Base-by-base conservation (phyloP, 352 stramenopile genomes). In the Globisporangium takayamanum region DNA sequence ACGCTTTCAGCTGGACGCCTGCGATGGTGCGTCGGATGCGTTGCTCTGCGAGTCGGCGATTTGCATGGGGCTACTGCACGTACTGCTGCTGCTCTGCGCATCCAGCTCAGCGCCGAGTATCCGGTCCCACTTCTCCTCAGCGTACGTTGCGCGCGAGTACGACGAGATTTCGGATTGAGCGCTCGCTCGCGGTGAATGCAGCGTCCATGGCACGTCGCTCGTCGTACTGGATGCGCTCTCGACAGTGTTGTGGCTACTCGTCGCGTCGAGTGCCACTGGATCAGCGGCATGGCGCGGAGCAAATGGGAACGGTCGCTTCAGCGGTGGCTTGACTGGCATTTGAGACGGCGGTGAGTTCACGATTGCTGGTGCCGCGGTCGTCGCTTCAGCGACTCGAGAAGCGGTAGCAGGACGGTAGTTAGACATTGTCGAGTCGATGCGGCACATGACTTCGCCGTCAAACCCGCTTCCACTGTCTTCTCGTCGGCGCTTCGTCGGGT, bases 71-170 rank as follows among this genome's bases (percentile, higher is more conserved):
- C 53, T 59, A 22, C 47, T 39, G 44, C 45, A 55, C 10, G 36
- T 52, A 20, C 20, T 56, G 36, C 39, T 33, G 16, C 49, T 61
- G 22, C 51, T 60, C 10, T 48, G 46, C 14, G 57, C 53, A 30
- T 72, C 67, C 16, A 81, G 57, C 49, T 86, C 68, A 11, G 46
- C 56, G 22, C 63, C 72, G 30, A 90, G 67, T 51, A 90, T 90
- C 28, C 71, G 72, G 63, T 90, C 80, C 80, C 80, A 90, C 60
- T 90, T 90, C 50, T 87, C 78, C 67, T 90, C 80, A 3, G 69
- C 76, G 33, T 48, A 74, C 0, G 56, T 73, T 6, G 71, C 69
- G 45, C 68, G 66, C 26, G 57, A 53, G 41, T 66, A 74, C 33
- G 52, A 59, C 25, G 60, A 60, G 33, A 44, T 42, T 37, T 48